phyloP scores from a whole-genome alignment of 495 filamentous ascomycete species.

The Copromyces sp. region DNA sequence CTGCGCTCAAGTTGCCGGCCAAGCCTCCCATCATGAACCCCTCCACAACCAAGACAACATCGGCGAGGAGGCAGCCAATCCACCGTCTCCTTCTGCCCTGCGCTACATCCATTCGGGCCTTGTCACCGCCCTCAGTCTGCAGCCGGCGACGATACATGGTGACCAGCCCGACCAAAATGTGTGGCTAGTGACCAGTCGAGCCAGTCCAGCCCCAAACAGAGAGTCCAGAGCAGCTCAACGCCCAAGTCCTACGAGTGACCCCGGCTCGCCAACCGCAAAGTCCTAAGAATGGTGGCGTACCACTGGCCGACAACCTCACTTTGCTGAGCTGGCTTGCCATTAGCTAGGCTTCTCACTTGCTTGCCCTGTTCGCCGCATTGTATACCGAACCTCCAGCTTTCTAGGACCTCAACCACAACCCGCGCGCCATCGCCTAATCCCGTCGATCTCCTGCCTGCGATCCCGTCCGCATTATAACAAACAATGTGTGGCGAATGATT shows the following conservation, averaged over 20 bases:
- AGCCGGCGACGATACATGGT: neutral
- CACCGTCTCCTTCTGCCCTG: neutral
- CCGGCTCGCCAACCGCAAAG: neutral
- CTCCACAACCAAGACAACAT: neutral
- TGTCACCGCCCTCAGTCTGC: neutral
- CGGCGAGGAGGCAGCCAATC: neutral
- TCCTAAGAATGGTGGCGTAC: neutral
- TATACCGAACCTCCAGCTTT: neutral
- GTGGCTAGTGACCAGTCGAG: neutral
- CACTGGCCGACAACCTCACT: neutral
- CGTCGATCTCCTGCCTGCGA: neutral
- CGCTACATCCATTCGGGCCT: neutral
- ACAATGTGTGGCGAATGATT: constrained; percentile 27
- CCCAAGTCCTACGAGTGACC: neutral
- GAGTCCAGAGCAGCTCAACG: neutral
- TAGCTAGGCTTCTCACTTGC: neutral
- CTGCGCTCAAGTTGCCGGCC: neutral
- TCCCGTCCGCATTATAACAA: constrained; percentile 17
- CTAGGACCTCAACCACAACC: neutral
- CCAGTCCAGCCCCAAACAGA: neutral
- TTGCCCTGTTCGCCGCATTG: neutral
- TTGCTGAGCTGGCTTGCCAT: neutral
- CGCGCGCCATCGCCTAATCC: neutral
- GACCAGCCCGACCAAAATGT: neutral
- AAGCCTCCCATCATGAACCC: neutral